Base-by-base conservation (phyloP, 805 yeast species). In the Saccharomyces cerevisiae region DNA sequence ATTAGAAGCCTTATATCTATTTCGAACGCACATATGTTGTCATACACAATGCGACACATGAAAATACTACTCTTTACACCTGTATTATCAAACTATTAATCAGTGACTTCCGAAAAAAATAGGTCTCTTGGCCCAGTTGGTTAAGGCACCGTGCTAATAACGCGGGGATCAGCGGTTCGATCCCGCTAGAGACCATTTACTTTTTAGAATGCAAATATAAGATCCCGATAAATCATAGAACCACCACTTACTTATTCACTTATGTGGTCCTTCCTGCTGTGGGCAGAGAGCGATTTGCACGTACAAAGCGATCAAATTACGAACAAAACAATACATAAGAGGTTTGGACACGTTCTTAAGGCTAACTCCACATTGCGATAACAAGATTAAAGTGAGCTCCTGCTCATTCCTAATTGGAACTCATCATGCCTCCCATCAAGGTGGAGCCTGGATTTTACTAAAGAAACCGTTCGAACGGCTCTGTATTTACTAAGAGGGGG, bases 121-220 rank as follows among this genome's bases (percentile, higher is more conserved):
- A 30, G 56, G 47, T 54, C 56, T 52, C 56, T 54, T 54, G 56
- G 56, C 56, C 56, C 56, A 54, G 56, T 54, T 54, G 56, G 56
- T 54, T 54, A 54, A 54, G 56, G 56, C 56, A 52, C 53, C 50
- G 56, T 54, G 56, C 56, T 54, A 54, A 54, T 54, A 54, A 54
- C 56, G 55, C 55, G 50, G 52, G 52, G 55, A 53, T 53, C 55
- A 36, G 43, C 43, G 43, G 43, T 53, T 53, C 55, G 55, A 53
- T 53, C 55, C 55, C 55, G 55, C 55, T 53, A 53, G 55, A 51
- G 55, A 53, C 46, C 56, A 54, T 48, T 27, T 48, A 2, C 26
- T 28, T 28, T 6, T 14, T 14, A n/a, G n/a, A n/a, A n/a, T n/a
- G n/a, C n/a, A n/a, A n/a, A n/a, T n/a, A n/a, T n/a, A n/a, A n/a